phyloP scores from a whole-genome alignment of 148 eudicot species.

The Arbutus unedo region DNA sequence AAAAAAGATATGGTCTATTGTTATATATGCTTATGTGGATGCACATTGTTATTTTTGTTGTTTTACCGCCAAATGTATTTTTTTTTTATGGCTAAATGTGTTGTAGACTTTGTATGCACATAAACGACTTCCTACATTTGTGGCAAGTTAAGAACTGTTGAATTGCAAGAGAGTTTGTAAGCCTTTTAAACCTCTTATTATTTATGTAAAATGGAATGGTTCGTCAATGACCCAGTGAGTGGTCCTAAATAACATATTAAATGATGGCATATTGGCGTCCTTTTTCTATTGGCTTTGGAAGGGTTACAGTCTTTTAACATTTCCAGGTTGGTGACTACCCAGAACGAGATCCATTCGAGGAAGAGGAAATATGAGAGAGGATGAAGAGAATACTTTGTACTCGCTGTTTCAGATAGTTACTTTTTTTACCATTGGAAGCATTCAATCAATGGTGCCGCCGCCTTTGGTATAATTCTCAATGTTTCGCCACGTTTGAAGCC shows the following conservation, averaged over 20 bases:
- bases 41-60: no score
- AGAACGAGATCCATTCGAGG: constrained; percentile 85
- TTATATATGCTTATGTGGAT: no score
- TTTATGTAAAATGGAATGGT: not conserved
- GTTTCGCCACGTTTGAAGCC: not conserved
- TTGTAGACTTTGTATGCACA: not conserved
- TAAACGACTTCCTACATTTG: not conserved
- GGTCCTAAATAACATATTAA: not conserved
- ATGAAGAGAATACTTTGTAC: not conserved
- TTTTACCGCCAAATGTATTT: no score
- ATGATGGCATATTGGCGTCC: not conserved
- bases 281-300: not conserved
- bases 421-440: not conserved
- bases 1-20: no score
- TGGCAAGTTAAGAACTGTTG: not conserved
- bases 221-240: no score
- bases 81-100: no score
- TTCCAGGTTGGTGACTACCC: constrained; percentile 87
- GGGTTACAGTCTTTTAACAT: not conserved
- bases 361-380: constrained; percentile 65
- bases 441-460: not conserved
- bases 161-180: not conserved
- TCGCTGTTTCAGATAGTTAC: not conserved
- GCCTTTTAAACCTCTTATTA: not conserved
- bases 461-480: not conserved